phyloP scores from a whole-genome alignment of 2,329 filamentous ascomycete genomes.

The Xylariales sp. region DNA sequence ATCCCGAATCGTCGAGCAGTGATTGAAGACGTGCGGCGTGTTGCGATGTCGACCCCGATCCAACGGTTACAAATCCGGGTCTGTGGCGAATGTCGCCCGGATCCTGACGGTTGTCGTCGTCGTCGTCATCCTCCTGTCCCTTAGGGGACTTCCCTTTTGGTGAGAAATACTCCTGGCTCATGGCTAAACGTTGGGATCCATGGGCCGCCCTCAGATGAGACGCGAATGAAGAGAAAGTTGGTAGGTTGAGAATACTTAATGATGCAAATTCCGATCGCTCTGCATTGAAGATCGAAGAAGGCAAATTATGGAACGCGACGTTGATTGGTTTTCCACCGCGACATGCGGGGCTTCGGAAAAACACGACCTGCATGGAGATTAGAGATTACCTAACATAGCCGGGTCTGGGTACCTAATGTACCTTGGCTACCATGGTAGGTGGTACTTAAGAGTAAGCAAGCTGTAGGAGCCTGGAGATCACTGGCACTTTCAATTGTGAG shows the following conservation, averaged over 20 bases:
- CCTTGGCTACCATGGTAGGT: no score
- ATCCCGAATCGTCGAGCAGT: conserved; percentile 88
- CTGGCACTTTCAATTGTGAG: no score
- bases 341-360: conserved; percentile 12
- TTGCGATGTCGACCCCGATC: conserved; percentile 73
- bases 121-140: conserved; percentile 24
- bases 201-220: conserved; percentile 20
- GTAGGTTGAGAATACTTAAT: conserved; percentile 4
- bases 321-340: conserved; percentile 9
- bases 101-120: conserved; percentile 21
- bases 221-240: neutral
- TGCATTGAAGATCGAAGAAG: conserved; percentile 8
- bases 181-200: conserved; percentile 34
- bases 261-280: neutral
- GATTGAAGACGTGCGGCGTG: conserved; percentile 77
- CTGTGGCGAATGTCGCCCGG: conserved; percentile 23
- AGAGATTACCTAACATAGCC: no score
- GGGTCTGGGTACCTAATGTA: no score
- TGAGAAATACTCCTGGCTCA: conserved; percentile 57
- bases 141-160: conserved; percentile 47
- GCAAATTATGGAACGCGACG: conserved; percentile 6
- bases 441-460: no score
- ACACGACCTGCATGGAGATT: conserved; percentile 12
- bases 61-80: conserved; percentile 83
- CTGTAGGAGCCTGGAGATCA: no score